These are phyloP conservation scores for Calendula officinalis DNA, from an alignment of 129 eudicot species.

Conservation along the genomic window DNA sequence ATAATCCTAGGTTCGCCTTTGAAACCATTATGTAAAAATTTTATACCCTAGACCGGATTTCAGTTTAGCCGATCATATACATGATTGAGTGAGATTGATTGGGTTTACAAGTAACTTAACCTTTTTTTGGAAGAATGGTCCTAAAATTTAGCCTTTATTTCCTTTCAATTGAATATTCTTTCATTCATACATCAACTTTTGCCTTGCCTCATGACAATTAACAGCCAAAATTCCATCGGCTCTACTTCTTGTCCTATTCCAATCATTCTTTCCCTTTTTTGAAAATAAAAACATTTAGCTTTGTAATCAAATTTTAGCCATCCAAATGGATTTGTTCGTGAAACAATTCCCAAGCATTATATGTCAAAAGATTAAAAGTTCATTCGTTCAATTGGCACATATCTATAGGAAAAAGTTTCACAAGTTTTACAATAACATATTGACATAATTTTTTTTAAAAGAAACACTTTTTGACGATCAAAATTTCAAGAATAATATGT, in stretches of 20 bases:
- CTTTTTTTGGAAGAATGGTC: too few relatives aligned
- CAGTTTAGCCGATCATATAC: too few relatives aligned
- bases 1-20: too few relatives aligned
- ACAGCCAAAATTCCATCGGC: constrained; percentile 18
- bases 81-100: too few relatives aligned
- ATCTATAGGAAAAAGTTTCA: too few relatives aligned
- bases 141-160: too few relatives aligned
- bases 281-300: not conserved
- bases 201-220: constrained; percentile 9
- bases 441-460: too few relatives aligned
- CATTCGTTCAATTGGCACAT: not conserved
- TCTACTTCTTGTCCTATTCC: constrained; percentile 25
- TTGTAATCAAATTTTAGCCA: constrained; percentile 12
- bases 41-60: too few relatives aligned
- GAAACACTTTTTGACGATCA: not conserved
- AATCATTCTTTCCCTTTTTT: constrained; percentile 14
- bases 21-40: too few relatives aligned
- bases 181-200: constrained; percentile 21
- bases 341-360: not conserved
- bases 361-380: constrained; percentile 3
- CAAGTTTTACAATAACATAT: too few relatives aligned
- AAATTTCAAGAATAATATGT: not conserved
- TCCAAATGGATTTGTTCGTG: constrained; percentile 2
- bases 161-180: too few relatives aligned
- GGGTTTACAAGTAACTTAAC: too few relatives aligned